Evolutionary conservation across 805 yeast genomes (phyloP).

Genomic region (Candida bentonensis): DNA sequence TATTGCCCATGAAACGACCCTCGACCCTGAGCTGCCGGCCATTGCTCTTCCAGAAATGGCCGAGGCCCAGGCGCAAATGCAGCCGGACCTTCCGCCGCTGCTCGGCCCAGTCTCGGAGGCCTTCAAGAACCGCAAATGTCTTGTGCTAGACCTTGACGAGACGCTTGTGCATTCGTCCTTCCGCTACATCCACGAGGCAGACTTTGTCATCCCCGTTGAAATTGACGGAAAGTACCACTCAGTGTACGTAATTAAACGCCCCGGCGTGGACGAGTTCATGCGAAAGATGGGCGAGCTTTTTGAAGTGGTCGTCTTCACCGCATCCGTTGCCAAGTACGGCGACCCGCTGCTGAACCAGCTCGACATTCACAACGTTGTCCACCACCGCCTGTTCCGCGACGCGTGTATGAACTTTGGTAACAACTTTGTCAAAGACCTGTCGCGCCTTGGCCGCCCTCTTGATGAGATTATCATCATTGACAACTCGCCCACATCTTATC

Average conservation of each 20-base stretch:
- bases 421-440: slow-evolving; percentile 82
- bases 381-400: slow-evolving; percentile 88
- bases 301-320: slow-evolving; percentile 96
- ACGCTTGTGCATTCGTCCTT: slow-evolving; percentile 93
- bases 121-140: slow-evolving; percentile 60
- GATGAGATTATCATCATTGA: slow-evolving; percentile 79
- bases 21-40: neutral
- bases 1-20: neutral
- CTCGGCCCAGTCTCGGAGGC: slow-evolving; percentile 39
- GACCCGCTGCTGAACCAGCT: slow-evolving; percentile 86
- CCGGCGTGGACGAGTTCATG: slow-evolving; percentile 94
- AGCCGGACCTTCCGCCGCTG: slow-evolving; percentile 20
- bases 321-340: slow-evolving; percentile 89
- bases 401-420: slow-evolving; percentile 90
- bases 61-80: neutral
- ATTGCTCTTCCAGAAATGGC: neutral
- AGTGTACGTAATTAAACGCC: slow-evolving; percentile 92
- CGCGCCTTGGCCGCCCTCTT: slow-evolving; percentile 89
- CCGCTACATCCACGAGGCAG: slow-evolving; percentile 83
- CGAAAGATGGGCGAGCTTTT: slow-evolving; percentile 67
- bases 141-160: slow-evolving; percentile 87
- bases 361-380: slow-evolving; percentile 61
- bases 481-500: slow-evolving; percentile 96
- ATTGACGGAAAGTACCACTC: slow-evolving; percentile 86
- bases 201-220: slow-evolving; percentile 94